Evolutionary conservation across 257 asterid species (phyloP).

Genomic region (Plantago ovata): DNA sequence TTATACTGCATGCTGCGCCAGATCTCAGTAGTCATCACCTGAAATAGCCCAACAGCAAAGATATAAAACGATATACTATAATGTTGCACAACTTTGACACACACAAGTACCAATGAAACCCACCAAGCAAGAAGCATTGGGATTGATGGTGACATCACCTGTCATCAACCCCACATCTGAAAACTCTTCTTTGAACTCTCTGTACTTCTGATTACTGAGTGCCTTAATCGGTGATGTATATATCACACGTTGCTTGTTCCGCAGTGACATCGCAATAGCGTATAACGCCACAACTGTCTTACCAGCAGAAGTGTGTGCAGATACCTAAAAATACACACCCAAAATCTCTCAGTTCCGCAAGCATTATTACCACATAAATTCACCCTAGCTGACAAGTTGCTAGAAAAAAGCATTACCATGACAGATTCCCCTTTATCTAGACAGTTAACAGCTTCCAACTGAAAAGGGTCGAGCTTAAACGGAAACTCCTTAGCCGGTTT

Average conservation of each 20-base stretch:
- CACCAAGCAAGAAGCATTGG: slow-evolving; percentile 97
- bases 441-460: slow-evolving; percentile 84
- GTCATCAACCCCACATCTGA: slow-evolving; percentile 99
- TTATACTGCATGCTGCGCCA: slow-evolving; percentile 99
- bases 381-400: neutral
- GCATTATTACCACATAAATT: neutral
- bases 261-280: slow-evolving; percentile 86
- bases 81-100: slow-evolving; percentile 11
- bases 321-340: slow-evolving; percentile 47
- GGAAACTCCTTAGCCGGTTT: slow-evolving; percentile 83
- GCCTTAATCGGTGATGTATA: slow-evolving; percentile 97
- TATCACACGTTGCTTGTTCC: slow-evolving; percentile 80
- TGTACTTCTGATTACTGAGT: slow-evolving; percentile 90
- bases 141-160: slow-evolving; percentile 96
- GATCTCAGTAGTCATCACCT: slow-evolving; percentile 99
- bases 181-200: slow-evolving; percentile 97
- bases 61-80: slow-evolving; percentile 12
- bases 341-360: slow-evolving; percentile 3
- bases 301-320: slow-evolving; percentile 97
- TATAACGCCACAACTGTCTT: slow-evolving; percentile 94
- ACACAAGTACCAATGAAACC: slow-evolving; percentile 26
- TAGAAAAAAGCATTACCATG: slow-evolving; percentile 45
- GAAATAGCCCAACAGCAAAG: slow-evolving; percentile 22
- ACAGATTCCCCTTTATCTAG: slow-evolving; percentile 81
- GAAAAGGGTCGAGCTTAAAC: slow-evolving; percentile 83